Conservation (phyloP, 2,329 filamentous ascomycete genomes). For the Botrytis tulipae region DNA sequence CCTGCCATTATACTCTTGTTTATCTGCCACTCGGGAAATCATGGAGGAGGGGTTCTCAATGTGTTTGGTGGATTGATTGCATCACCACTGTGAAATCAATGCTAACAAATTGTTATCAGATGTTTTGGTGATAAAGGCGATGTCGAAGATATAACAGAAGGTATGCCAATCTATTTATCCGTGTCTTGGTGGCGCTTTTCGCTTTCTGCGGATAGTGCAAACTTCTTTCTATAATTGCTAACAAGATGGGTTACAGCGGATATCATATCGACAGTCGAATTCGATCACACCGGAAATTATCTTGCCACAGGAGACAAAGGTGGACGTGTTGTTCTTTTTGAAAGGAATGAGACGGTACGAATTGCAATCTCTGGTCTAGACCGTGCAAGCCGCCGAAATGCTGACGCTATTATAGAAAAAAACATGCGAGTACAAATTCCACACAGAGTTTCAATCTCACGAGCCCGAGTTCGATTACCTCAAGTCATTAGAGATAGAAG, state of each 20-base stretch:
- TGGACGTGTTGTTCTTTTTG: conserved; percentile 79
- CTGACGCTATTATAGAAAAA: conserved; percentile 73
- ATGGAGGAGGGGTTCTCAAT: background rate
- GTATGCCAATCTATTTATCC: conserved; percentile 26
- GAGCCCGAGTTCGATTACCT: conserved; percentile 99
- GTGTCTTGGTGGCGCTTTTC: background rate
- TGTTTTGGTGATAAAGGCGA: conserved; percentile 99
- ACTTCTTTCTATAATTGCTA: conserved; percentile 21
- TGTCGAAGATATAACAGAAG: conserved; percentile 62
- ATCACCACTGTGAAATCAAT: background rate
- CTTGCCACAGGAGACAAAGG: conserved; percentile 89
- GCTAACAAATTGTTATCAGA: conserved; percentile 50
- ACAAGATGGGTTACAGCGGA: conserved; percentile 56
- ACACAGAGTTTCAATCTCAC: conserved; percentile 99
- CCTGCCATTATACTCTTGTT: background rate
- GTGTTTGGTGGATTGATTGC: conserved; percentile 15
- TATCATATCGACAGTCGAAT: conserved; percentile 89
- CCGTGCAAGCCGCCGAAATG: background rate
- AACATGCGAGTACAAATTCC: conserved; percentile 99
- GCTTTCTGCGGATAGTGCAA: background rate
- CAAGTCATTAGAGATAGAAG: conserved; percentile 98
- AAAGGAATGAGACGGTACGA: conserved; percentile 89
- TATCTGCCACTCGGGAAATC: background rate
- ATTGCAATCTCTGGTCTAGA: conserved; percentile 9
- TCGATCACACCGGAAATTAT: conserved; percentile 87